phyloP scores from a whole-genome alignment of 768 basidiomycete genomes.

The Tylopilus subfusipes region DNA sequence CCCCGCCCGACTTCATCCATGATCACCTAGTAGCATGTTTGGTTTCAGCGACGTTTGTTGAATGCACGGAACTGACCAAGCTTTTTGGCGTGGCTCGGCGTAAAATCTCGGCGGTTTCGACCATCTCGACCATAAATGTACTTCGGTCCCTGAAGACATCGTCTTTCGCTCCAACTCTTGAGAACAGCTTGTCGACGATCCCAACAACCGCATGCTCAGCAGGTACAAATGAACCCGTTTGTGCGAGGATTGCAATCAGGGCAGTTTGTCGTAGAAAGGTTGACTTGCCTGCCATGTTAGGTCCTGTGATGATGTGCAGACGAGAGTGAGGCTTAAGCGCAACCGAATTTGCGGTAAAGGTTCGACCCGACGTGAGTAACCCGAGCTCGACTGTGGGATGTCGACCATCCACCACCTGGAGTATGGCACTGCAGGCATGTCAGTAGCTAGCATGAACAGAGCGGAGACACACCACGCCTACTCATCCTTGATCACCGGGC shows the following conservation, averaged over 20 bases:
- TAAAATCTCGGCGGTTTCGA: constrained; percentile 91
- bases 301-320: constrained; percentile 86
- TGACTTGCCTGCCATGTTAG: constrained; percentile 96
- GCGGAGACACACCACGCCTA: constrained; percentile 34
- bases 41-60: background rate
- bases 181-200: constrained; percentile 87
- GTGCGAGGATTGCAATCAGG: constrained; percentile 84
- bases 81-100: constrained; percentile 77
- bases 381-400: constrained; percentile 94
- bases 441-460: background rate
- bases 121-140: constrained; percentile 99
- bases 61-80: constrained; percentile 50
- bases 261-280: constrained; percentile 91
- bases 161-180: constrained; percentile 93
- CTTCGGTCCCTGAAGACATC: constrained; percentile 91
- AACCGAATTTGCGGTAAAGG: constrained; percentile 84
- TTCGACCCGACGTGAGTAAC: constrained; percentile 65
- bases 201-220: constrained; percentile 79
- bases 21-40: constrained; percentile 63
- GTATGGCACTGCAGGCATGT: constrained; percentile 41
- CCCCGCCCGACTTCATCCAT: constrained; percentile 99
- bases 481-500: constrained; percentile 70
- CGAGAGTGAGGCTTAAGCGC: constrained; percentile 55
- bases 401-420: constrained; percentile 73
- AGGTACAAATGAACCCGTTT: constrained; percentile 91